Percentiles rank a stretch among this genome's conserved stretches.
Conservation (phyloP, 2,329 filamentous ascomycete genomes). For the Sarocladium kiliense region DNA sequence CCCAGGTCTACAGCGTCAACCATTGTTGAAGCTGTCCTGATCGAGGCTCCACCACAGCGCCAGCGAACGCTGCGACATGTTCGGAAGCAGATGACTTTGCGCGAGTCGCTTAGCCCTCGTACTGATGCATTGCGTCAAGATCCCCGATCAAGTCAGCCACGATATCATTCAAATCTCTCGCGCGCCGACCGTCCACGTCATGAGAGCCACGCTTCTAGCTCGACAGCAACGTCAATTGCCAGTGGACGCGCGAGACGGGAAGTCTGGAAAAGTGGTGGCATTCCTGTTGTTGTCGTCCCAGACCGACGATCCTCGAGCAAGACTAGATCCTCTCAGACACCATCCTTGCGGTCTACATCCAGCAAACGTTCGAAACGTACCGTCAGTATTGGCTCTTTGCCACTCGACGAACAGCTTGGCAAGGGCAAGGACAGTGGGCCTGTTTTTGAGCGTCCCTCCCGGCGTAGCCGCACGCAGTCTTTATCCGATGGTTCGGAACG, state of each 20-base stretch:
- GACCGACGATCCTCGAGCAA: constrained; percentile 50
- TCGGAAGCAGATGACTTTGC: constrained; percentile 47
- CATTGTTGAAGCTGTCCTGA: constrained; percentile 51
- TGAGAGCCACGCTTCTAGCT: constrained; percentile 45
- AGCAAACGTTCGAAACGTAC: constrained; percentile 51
- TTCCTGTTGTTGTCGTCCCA: constrained; percentile 59
- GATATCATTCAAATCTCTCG: constrained; percentile 9
- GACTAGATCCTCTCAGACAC: constrained; percentile 43
- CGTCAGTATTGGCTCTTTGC: constrained; percentile 45
- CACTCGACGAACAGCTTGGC: constrained; percentile 31
- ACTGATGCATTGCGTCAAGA: not conserved
- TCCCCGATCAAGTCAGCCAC: not conserved
- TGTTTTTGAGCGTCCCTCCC: constrained; percentile 35
- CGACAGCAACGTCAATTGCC: constrained; percentile 43
- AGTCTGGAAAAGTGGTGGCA: constrained; percentile 53
- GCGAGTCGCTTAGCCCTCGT: constrained; percentile 28
- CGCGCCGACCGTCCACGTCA: constrained; percentile 26
- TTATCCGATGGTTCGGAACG: constrained; percentile 46
- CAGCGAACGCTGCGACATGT: constrained; percentile 57
- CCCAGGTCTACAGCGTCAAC: constrained; percentile 50
- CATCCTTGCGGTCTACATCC: constrained; percentile 56
- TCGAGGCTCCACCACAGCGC: constrained; percentile 41
- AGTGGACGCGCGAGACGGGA: constrained; percentile 54
- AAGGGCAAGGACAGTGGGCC: constrained; percentile 38
- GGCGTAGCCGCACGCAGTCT: constrained; percentile 38